Percentiles rank a stretch among this genome's conserved stretches.
These are phyloP conservation scores for Platanus orientalis DNA, from an alignment of 164 flowering plant species.

Conservation along the genomic window DNA sequence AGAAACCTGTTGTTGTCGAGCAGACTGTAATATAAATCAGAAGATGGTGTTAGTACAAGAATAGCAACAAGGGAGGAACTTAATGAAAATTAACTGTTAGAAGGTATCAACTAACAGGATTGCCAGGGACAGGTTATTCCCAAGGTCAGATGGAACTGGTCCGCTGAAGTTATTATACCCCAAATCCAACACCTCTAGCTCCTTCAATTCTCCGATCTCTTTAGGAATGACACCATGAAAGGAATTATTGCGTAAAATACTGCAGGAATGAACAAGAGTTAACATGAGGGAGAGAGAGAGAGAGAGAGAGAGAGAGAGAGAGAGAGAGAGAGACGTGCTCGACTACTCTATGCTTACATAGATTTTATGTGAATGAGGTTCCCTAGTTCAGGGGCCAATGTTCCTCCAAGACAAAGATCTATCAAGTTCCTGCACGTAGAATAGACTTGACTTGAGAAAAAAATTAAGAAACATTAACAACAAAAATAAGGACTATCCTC, in stretches of 20 bases:
- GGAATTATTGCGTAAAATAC: conserved; percentile 64
- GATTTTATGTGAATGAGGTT: conserved; percentile 55
- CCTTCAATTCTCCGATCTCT: conserved; percentile 50
- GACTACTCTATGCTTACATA: conserved; percentile 45
- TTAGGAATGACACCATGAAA: conserved; percentile 58
- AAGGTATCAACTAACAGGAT: conserved; percentile 46
- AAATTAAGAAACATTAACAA: neutral
- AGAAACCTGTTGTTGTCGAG: conserved; percentile 48
- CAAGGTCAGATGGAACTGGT: conserved; percentile 42
- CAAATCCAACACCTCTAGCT: conserved; percentile 59
- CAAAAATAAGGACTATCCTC: neutral
- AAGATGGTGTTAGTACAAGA: conserved; percentile 8
- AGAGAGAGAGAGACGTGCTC: neutral
- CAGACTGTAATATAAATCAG: conserved; percentile 33
- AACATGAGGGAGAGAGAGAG: too few species aligned
- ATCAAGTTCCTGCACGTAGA: conserved; percentile 57
- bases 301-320: too few species aligned
- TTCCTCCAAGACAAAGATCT: conserved; percentile 69
- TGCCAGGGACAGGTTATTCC: conserved; percentile 34
- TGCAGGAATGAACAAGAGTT: conserved; percentile 24
- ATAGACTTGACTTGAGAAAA: conserved; percentile 12
- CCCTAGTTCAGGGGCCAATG: conserved; percentile 62
- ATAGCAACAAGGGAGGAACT: neutral
- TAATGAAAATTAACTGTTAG: neutral
- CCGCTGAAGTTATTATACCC: conserved; percentile 59